These are phyloP conservation scores for Colletotrichum godetiae DNA, from an alignment of 2,329 filamentous ascomycete species.

Conservation along the genomic window DNA sequence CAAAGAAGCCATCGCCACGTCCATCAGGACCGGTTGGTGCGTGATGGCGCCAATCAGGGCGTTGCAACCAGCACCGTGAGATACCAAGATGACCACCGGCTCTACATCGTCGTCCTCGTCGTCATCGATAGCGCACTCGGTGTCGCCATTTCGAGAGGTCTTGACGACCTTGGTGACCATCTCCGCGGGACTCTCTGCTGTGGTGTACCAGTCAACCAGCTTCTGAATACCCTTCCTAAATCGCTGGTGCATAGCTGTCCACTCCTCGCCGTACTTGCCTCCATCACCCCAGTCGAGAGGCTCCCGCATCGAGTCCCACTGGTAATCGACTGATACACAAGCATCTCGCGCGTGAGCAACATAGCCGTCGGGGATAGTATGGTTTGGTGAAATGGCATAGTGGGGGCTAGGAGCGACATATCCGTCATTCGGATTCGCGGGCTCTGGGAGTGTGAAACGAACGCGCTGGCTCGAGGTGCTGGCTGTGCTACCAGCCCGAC, in stretches of 20 bases:
- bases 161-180: conserved; percentile 59
- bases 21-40: conserved; percentile 89
- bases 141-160: conserved; percentile 45
- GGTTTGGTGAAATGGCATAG: conserved; percentile 84
- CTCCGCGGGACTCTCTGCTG: conserved; percentile 61
- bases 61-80: conserved; percentile 96
- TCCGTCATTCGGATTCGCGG: conserved; percentile 46
- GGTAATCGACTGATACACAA: conserved; percentile 88
- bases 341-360: conserved; percentile 90
- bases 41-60: conserved; percentile 93
- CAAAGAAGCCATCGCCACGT: conserved; percentile 89
- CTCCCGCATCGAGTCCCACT: conserved; percentile 91
- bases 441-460: conserved; percentile 24
- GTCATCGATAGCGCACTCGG: conserved; percentile 48
- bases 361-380: conserved; percentile 88
- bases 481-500: conserved; percentile 37
- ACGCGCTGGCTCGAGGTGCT: conserved; percentile 39
- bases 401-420: conserved; percentile 84
- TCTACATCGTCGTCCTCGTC: conserved; percentile 75
- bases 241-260: conserved; percentile 93
- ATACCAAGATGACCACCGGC: conserved; percentile 86
- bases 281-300: conserved; percentile 88
- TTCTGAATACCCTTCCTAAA: conserved; percentile 84
- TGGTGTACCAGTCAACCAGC: conserved; percentile 86
- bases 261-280: conserved; percentile 91